A percentile compares a stretch with the other conserved stretches of the same genome.
Conservation (phyloP, 345 rosid species). For the Citrus sinensis region DVS_A1.0 CM039163.1:43323501-43324000, state of each 20-base stretch:
- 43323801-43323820: conserved; percentile 88
- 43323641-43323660: conserved; percentile 81
- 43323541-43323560: conserved; percentile 10
- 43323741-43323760: not conserved
- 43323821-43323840: conserved; percentile 70
- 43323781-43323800: conserved; percentile 48
- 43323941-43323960: not conserved
- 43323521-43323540: not conserved
- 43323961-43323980: not conserved
- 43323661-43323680: not conserved
- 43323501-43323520: too few relatives aligned
- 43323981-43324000: not conserved
- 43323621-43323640: conserved; percentile 86
- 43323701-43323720: not conserved
- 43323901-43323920: not conserved
- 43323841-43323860: conserved; percentile 59
- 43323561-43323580: conserved; percentile 50
- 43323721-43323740: not conserved
- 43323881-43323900: not conserved
- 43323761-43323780: not conserved
- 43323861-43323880: conserved; percentile 66
- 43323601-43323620: conserved; percentile 65
- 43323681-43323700: not conserved
- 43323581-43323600: conserved; percentile 85
- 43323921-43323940: not conserved